Percentiles rank a stretch among this genome's conserved stretches.
phyloP scores from a whole-genome alignment of 352 stramenopile genomes.

The Phytophthora ohioensis region DNA sequence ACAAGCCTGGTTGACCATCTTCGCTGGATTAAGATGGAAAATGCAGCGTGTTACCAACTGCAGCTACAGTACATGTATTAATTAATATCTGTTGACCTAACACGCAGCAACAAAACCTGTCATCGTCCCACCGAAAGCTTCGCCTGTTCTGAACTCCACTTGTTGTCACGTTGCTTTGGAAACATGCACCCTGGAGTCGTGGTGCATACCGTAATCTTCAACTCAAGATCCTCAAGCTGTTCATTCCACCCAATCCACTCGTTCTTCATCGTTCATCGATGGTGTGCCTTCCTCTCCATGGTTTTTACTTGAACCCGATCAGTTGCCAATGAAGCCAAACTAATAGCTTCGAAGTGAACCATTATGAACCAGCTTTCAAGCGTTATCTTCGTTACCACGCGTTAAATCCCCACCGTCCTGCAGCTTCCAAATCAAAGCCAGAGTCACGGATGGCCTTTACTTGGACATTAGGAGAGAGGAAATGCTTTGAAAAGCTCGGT shows the following conservation, averaged over 20 bases:
- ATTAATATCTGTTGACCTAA: too few relatives aligned
- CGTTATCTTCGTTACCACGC: too few relatives aligned
- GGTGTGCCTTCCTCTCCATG: slow-evolving; percentile 4
- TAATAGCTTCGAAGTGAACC: too few relatives aligned
- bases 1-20: not conserved
- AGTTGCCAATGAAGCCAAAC: not conserved
- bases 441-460: not conserved
- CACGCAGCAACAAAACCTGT: not conserved
- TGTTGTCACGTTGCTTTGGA: not conserved
- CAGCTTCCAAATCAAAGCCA: slow-evolving; percentile 11
- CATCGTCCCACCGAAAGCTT: not conserved
- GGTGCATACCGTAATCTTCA: slow-evolving; percentile 1
- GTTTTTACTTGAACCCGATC: slow-evolving; percentile 2
- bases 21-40: not conserved
- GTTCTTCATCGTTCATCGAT: slow-evolving; percentile 3
- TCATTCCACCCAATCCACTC: slow-evolving; percentile 7
- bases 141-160: not conserved
- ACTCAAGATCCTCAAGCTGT: slow-evolving; percentile 23
- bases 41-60: not conserved
- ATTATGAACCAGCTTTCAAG: not conserved
- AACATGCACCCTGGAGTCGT: not conserved
- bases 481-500: slow-evolving; percentile 15
- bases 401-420: not conserved
- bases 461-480: slow-evolving; percentile 1
- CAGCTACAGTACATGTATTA: not conserved